These are phyloP conservation scores for Bothriochloa decipiens DNA, from an alignment of 176 grass and related monocot genomes.

Conservation along the genomic window DNA sequence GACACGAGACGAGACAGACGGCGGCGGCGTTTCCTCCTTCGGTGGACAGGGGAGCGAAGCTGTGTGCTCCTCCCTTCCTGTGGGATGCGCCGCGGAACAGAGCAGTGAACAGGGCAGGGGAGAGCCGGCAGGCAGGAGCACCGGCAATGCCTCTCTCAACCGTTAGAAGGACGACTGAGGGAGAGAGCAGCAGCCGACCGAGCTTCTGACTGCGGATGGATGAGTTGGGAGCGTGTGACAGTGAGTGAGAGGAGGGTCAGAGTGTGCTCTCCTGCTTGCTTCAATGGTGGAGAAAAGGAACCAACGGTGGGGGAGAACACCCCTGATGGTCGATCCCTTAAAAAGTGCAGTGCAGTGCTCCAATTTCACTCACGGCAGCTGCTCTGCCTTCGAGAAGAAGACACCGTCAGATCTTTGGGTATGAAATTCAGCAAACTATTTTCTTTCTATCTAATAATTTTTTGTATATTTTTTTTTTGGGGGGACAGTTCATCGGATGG, in stretches of 20 bases:
- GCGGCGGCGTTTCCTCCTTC: conserved; percentile 11
- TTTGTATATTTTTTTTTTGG: neutral
- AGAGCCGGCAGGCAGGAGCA: neutral
- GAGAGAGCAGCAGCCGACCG: neutral
- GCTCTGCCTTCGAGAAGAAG: neutral
- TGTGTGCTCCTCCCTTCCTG: neutral
- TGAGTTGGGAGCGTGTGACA: neutral
- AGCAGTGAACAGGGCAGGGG: neutral
- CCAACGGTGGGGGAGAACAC: neutral
- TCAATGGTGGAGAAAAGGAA: neutral
- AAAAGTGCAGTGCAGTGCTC: neutral
- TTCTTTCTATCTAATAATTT: neutral
- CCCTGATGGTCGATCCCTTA: neutral
- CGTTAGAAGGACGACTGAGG: neutral
- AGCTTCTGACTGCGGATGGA: neutral
- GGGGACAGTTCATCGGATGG: neutral
- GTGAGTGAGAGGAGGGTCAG: neutral
- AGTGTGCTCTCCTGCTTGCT: neutral
- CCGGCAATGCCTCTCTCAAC: neutral
- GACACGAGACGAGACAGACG: neutral
- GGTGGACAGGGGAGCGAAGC: neutral
- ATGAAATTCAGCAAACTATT: neutral
- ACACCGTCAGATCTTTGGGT: neutral
- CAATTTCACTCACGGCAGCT: neutral
- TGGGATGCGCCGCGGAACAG: neutral